These are phyloP conservation scores for Cornus kousa DNA, from an alignment of 148 eudicot species.

Conservation along the genomic window DNA sequence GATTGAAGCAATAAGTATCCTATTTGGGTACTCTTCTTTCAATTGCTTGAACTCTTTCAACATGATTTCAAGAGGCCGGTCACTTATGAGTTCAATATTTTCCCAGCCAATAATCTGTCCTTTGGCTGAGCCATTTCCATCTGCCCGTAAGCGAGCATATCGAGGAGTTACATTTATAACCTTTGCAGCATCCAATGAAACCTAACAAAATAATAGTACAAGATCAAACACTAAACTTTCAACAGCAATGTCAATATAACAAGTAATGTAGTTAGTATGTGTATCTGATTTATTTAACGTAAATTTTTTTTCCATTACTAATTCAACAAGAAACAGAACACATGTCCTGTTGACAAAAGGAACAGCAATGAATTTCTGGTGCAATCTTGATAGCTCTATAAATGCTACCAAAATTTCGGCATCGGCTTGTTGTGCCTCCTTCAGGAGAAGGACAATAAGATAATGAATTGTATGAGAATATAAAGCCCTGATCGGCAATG, in stretches of 20 bases:
- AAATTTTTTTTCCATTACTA: not conserved
- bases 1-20: constrained; percentile 90
- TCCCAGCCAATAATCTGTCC: constrained; percentile 96
- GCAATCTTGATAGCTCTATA: not conserved
- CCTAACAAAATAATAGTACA: constrained; percentile 39
- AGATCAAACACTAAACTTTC: constrained; percentile 5
- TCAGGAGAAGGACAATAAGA: not conserved
- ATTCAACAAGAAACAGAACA: not conserved
- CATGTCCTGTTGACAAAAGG: not conserved
- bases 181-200: constrained; percentile 89
- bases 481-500: not conserved
- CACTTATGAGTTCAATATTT: constrained; percentile 94
- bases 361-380: not conserved
- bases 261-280: not conserved
- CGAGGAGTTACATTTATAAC: constrained; percentile 95
- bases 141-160: constrained; percentile 79
- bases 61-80: constrained; percentile 97
- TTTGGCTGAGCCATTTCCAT: constrained; percentile 76
- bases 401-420: not conserved
- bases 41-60: constrained; percentile 81
- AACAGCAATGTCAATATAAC: not conserved
- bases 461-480: not conserved
- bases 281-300: not conserved
- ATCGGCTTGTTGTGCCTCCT: not conserved
- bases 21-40: constrained; percentile 94